Base-by-base conservation (phyloP, 176 grass and related monocot species). In the Melocanna baccifera region DNA sequence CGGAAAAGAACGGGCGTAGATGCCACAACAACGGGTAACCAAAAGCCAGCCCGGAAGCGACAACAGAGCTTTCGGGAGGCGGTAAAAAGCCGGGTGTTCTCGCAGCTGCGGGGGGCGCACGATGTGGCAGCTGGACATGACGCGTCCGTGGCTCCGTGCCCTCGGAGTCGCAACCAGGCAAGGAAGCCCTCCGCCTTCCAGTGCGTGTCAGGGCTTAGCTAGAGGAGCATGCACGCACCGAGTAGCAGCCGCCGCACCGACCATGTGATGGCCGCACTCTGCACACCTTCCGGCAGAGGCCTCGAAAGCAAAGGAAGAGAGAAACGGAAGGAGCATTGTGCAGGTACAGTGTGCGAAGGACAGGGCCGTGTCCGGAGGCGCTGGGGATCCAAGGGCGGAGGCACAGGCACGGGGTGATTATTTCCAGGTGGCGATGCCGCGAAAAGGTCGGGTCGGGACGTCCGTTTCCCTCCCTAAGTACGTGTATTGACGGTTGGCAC, bases 111-210 rank as follows among this genome's bases (percentile, higher is more conserved):
- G 25, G 2, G 2, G n/a, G 2, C 4, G 26, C 66, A 42, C 13
- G 16, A 28, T 70, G 64, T 7, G 15, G 71, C 45, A 76, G 47
- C 71, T 55, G 71, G 82, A 28, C 81, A 75, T 42, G 67, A 71
- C 6, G 52, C 79, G 65, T 41, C 34, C 79, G 2, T 23, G 58
- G 1, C 58, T 12, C 11, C 58, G 58, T 6, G 69, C 26, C 68
- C 81, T 18, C 62, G 80, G 68, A 63, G 81, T 63, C 40, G 11
- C 47, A 57, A 23, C 8, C 82, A 59, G 77, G 64, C 37, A 77
- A 68, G 37, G 8, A 77, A 45, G 16, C 36, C 13, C 18, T 56
- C 36, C 16, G 67, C 53, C 53, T 20, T 3, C 20, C 15, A 28
- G 64, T 8, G 55, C 42, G 1, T 1, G 69, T 71, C 13, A 47